These are phyloP conservation scores for Solanum appendiculatum DNA, from an alignment of 257 asterid species.

Conservation along the genomic window DNA sequence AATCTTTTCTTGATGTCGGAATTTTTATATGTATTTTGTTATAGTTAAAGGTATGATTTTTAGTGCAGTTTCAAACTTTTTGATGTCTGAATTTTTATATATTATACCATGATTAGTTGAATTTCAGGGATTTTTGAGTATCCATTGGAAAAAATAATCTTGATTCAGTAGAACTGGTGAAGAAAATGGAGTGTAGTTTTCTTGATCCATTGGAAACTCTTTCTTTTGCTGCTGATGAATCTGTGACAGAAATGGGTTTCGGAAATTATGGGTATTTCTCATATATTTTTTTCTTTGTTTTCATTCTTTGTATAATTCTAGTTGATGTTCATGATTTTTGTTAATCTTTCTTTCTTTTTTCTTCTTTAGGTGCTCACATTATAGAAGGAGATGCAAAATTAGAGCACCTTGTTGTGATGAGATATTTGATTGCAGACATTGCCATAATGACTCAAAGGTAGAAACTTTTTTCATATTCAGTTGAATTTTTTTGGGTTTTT, in stretches of 20 bases:
- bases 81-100: background rate
- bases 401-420: slow-evolving; percentile 70
- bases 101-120: background rate
- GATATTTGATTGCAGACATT: slow-evolving; percentile 69
- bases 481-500: background rate
- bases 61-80: background rate
- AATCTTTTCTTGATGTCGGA: background rate
- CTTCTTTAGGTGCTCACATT: slow-evolving; percentile 50
- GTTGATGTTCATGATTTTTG: background rate
- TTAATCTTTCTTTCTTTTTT: background rate
- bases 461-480: background rate
- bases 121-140: slow-evolving; percentile 1
- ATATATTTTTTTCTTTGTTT: background rate
- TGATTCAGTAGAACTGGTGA: background rate
- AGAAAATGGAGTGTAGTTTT: slow-evolving; percentile 21
- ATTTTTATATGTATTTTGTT: background rate
- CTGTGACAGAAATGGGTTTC: slow-evolving; percentile 18
- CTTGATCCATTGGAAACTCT: no score
- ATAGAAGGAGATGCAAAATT: slow-evolving; percentile 58
- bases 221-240: background rate
- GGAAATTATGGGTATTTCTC: slow-evolving; percentile 33
- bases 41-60: background rate
- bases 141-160: background rate
- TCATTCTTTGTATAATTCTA: background rate
- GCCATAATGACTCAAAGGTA: slow-evolving; percentile 81